Percentiles rank a stretch among this genome's conserved stretches.
These are phyloP conservation scores for Trichomonas gallinae DNA, from an alignment of 208 protist species.

Conservation along the genomic window DNA sequence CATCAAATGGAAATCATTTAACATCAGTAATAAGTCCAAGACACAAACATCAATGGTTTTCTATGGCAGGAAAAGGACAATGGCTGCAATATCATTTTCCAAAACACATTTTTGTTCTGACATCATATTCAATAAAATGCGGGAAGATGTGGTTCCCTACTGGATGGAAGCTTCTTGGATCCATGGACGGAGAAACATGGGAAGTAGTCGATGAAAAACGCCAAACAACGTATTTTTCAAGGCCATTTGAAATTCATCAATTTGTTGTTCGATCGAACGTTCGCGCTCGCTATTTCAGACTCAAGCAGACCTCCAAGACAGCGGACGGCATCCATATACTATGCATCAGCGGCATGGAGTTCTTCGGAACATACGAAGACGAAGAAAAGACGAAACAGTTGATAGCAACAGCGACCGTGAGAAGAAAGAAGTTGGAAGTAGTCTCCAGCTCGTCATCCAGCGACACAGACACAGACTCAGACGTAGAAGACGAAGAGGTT, in stretches of 20 bases:
- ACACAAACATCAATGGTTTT: not conserved
- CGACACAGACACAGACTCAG: not conserved
- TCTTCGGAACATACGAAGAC: not conserved
- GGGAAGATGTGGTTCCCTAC: not conserved
- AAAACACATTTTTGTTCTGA: not conserved
- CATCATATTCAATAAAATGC: not conserved
- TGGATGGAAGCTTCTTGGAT: not conserved
- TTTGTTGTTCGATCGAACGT: not conserved
- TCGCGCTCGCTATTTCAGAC: not conserved
- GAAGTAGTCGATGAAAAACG: not conserved
- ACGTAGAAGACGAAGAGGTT: not conserved
- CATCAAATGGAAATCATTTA: not conserved
- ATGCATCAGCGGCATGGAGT: not conserved
- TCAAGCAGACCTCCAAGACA: not conserved
- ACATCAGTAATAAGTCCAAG: not conserved
- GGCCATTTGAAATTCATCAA: not conserved
- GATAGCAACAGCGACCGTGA: not conserved
- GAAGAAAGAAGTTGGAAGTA: not conserved
- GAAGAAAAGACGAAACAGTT: not conserved
- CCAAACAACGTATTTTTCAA: not conserved
- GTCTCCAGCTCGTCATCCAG: not conserved
- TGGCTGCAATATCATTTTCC: not conserved
- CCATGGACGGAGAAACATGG: not conserved
- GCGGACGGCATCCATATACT: not conserved
- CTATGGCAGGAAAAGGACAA: not conserved